Conservation (phyloP, 257 asterid genomes). For the Leptodermis oblonga region DNA sequence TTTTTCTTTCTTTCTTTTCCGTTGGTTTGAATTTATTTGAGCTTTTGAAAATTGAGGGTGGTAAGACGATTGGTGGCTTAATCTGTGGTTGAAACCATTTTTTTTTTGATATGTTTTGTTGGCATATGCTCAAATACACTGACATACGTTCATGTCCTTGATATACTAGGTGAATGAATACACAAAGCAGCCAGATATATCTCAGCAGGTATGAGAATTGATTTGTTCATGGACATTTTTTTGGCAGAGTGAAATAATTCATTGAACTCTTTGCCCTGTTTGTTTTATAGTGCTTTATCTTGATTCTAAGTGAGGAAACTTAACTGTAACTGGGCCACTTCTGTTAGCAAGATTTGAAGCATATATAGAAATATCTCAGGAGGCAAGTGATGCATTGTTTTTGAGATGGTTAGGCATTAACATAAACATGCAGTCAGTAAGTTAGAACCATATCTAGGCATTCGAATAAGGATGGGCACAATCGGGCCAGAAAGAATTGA, state of each 20-base stretch:
- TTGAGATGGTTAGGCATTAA: background rate
- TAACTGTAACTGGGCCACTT: background rate
- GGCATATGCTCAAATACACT: background rate
- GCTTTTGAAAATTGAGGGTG: background rate
- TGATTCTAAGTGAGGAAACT: background rate
- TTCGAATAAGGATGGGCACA: background rate
- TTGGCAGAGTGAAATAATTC: background rate
- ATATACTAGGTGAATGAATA: conserved; percentile 65
- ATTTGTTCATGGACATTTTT: conserved; percentile 9
- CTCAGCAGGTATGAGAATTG: conserved; percentile 62
- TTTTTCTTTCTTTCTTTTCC: no score
- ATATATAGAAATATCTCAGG: background rate
- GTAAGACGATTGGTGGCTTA: background rate
- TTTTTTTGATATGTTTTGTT: background rate
- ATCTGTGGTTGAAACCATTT: background rate
- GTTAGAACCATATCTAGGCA: background rate
- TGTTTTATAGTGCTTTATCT: background rate
- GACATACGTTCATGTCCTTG: conserved; percentile 2
- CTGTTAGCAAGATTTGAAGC: background rate
- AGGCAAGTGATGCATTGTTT: background rate
- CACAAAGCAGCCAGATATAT: conserved; percentile 67
- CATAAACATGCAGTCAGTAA: background rate
- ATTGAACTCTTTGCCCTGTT: conserved; percentile 4
- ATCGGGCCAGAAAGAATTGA: background rate
- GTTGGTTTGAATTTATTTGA: conserved; percentile 3